Evolutionary conservation across 2,329 filamentous ascomycete genomes (phyloP).

Genomic region (Neoscytalidium dimidiatum): DNA sequence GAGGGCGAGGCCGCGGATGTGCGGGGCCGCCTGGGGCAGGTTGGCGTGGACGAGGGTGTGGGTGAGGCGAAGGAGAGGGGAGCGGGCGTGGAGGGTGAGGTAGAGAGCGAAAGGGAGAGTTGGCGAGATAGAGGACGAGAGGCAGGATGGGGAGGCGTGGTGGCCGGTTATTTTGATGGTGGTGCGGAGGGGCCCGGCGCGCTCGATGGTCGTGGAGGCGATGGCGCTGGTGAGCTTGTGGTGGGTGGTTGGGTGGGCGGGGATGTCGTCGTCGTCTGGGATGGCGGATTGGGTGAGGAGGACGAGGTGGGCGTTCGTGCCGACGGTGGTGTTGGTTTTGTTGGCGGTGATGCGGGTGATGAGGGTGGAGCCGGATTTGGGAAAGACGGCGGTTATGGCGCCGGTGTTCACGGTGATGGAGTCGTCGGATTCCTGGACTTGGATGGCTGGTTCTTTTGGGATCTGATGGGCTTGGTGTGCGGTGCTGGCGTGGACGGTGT

Average conservation of each 20-base stretch:
- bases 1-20: conserved; percentile 56
- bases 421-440: conserved; percentile 25
- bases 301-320: conserved; percentile 46
- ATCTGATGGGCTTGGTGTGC: conserved; percentile 22
- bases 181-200: background rate
- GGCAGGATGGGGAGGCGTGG: conserved; percentile 22
- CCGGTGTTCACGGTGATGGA: conserved; percentile 34
- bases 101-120: conserved; percentile 5
- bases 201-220: background rate
- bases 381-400: conserved; percentile 35
- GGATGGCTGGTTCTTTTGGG: background rate
- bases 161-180: conserved; percentile 7
- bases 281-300: conserved; percentile 55
- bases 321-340: conserved; percentile 42
- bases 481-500: conserved; percentile 43
- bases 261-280: conserved; percentile 35
- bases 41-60: conserved; percentile 54
- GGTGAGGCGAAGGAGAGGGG: conserved; percentile 28
- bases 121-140: conserved; percentile 26
- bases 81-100: background rate
- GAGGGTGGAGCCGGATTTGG: conserved; percentile 33
- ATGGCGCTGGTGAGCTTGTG: conserved; percentile 1
- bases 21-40: conserved; percentile 52
- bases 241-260: background rate
- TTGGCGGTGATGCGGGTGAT: conserved; percentile 31